phyloP scores from a whole-genome alignment of 345 rosid genomes.

The Citrus trifoliata region DNA sequence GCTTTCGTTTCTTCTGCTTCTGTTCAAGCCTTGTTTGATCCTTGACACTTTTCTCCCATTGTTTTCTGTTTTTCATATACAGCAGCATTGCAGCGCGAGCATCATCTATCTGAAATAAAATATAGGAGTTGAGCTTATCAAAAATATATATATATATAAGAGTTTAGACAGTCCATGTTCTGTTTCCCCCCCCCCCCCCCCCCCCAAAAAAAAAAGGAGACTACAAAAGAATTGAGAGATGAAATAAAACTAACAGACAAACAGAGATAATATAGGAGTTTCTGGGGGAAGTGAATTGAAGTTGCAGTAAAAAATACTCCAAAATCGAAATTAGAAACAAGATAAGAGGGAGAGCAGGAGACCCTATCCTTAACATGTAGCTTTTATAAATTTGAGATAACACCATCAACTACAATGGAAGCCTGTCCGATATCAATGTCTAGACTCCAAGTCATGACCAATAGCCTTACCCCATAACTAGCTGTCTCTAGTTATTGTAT shows the following conservation, averaged over 20 bases:
- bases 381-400: not conserved
- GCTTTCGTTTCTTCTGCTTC: slow-evolving; percentile 70
- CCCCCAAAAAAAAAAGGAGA: not conserved
- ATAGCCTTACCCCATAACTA: not conserved
- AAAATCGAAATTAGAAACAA: not conserved
- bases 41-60: slow-evolving; percentile 72
- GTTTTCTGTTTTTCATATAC: slow-evolving; percentile 58
- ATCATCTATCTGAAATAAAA: slow-evolving; percentile 60
- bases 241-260: not conserved
- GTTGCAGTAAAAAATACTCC: not conserved
- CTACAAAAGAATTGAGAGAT: not conserved
- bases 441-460: not conserved
- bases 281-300: not conserved
- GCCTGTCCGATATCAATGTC: not conserved
- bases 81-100: slow-evolving; percentile 93
- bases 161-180: not conserved
- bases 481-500: not conserved
- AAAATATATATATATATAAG: no score
- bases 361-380: not conserved
- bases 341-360: not conserved
- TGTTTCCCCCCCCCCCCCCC: not conserved
- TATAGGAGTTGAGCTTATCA: not conserved
- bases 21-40: slow-evolving; percentile 51
- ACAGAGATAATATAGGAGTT: not conserved
- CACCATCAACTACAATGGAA: not conserved